Conservation (phyloP, 2,329 filamentous ascomycete genomes). For the Verticillium klebahnii region DNA sequence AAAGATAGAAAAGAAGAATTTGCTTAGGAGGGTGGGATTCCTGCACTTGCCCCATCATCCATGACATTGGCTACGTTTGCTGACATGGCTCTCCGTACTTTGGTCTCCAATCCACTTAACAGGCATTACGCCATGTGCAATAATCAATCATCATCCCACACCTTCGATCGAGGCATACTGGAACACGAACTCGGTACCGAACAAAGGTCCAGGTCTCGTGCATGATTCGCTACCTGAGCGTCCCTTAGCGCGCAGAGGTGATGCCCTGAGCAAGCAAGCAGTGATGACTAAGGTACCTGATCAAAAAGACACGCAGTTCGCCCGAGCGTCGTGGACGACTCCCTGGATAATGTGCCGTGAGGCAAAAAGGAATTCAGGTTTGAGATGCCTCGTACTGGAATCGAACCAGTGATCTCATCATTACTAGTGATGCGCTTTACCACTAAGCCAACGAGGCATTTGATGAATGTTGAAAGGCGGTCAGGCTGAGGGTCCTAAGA, state of each 20-base stretch:
- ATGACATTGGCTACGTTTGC: too few relatives aligned
- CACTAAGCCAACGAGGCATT: slow-evolving; percentile 2
- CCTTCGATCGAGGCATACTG: not conserved
- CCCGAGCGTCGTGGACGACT: too few relatives aligned
- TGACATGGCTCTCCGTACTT: not conserved
- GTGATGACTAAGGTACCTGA: too few relatives aligned
- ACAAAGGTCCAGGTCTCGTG: not conserved
- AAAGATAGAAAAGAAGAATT: too few relatives aligned
- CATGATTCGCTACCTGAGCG: not conserved
- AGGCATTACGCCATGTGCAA: not conserved
- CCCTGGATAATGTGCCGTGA: too few relatives aligned
- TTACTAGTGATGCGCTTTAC: slow-evolving; percentile 4
- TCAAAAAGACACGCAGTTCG: too few relatives aligned
- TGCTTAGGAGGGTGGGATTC: too few relatives aligned
- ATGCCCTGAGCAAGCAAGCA: too few relatives aligned
- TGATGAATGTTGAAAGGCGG: not conserved
- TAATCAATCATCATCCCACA: not conserved
- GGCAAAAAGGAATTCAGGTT: not conserved
- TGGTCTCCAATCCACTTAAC: not conserved
- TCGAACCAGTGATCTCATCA: slow-evolving; percentile 3
- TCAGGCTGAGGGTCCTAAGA: not conserved
- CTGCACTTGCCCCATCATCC: too few relatives aligned
- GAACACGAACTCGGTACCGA: not conserved
- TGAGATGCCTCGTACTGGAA: slow-evolving; percentile 2
- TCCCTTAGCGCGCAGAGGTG: too few relatives aligned